These are phyloP conservation scores for Neofusicoccum umdonicola DNA, from an alignment of 2,329 filamentous ascomycete species.

Conservation along the genomic window DNA sequence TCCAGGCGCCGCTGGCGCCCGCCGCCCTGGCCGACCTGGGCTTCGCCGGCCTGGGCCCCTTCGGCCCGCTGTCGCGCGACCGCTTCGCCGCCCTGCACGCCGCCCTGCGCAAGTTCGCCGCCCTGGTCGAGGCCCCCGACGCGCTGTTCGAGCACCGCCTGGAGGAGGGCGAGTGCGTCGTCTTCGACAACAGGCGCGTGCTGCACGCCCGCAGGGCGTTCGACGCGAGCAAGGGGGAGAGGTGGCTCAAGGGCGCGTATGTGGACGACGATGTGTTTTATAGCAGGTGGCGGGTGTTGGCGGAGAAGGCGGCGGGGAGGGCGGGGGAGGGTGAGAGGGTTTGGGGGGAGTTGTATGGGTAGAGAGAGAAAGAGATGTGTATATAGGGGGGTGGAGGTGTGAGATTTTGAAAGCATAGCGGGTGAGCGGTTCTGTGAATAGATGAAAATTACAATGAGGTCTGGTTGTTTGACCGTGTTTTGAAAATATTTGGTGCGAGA, in stretches of 20 bases:
- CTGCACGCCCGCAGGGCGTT: slow-evolving; percentile 80
- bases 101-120: slow-evolving; percentile 56
- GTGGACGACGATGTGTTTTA: slow-evolving; percentile 65
- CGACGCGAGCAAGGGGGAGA: slow-evolving; percentile 61
- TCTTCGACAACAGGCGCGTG: slow-evolving; percentile 90
- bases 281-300: slow-evolving; percentile 23
- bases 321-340: background rate
- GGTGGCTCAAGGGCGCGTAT: slow-evolving; percentile 87
- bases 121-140: slow-evolving; percentile 54
- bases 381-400: background rate
- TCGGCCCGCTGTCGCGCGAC: background rate
- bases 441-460: too few relatives aligned
- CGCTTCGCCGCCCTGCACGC: background rate
- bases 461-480: too few relatives aligned
- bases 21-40: background rate
- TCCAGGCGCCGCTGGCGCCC: slow-evolving; percentile 59
- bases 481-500: too few relatives aligned
- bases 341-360: background rate
- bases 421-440: too few relatives aligned
- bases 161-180: slow-evolving; percentile 77
- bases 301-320: background rate
- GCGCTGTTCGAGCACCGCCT: slow-evolving; percentile 71
- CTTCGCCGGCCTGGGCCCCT: background rate
- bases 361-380: background rate
- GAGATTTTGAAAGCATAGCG: background rate